These are phyloP conservation scores for Ophiostoma ulmi DNA, from an alignment of 2,329 filamentous ascomycete genomes.

Conservation along the genomic window DNA sequence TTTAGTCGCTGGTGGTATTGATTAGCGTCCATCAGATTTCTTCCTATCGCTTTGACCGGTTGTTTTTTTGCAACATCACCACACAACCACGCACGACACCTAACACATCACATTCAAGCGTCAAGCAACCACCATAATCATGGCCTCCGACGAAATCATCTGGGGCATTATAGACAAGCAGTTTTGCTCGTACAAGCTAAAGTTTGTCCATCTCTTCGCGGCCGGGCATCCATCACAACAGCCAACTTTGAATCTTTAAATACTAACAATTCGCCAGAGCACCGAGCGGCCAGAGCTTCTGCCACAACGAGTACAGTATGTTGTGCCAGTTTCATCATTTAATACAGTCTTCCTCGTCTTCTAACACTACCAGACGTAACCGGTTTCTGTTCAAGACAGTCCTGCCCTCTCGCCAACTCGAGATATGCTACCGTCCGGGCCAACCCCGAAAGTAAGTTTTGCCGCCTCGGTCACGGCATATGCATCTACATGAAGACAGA, in stretches of 20 bases:
- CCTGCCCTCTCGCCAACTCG: constrained; percentile 84
- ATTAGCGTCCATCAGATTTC: constrained; percentile 2
- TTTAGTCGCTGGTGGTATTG: constrained; percentile 5
- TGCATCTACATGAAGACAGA: neutral
- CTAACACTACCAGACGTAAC: constrained; percentile 32
- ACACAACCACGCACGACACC: neutral
- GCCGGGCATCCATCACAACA: neutral
- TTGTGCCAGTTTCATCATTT: neutral
- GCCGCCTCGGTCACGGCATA: neutral
- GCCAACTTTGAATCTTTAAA: neutral
- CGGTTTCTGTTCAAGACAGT: constrained; percentile 56
- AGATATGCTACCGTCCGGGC: constrained; percentile 88
- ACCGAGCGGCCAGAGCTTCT: constrained; percentile 86
- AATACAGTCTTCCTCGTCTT: neutral
- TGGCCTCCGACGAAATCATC: constrained; percentile 93
- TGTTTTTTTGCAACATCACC: neutral
- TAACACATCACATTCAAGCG: neutral
- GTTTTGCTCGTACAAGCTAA: constrained; percentile 92
- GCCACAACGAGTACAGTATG: constrained; percentile 82
- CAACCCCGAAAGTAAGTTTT: constrained; percentile 49
- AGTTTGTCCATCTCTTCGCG: constrained; percentile 48
- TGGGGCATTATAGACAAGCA: constrained; percentile 97
- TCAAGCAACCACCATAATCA: constrained; percentile 35
- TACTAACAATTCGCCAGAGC: constrained; percentile 29
- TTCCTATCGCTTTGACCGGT: neutral